Evolutionary conservation across 192 early-diverging fungal genomes (phyloP).

Genomic region (Coemansia javaensis): DNA sequence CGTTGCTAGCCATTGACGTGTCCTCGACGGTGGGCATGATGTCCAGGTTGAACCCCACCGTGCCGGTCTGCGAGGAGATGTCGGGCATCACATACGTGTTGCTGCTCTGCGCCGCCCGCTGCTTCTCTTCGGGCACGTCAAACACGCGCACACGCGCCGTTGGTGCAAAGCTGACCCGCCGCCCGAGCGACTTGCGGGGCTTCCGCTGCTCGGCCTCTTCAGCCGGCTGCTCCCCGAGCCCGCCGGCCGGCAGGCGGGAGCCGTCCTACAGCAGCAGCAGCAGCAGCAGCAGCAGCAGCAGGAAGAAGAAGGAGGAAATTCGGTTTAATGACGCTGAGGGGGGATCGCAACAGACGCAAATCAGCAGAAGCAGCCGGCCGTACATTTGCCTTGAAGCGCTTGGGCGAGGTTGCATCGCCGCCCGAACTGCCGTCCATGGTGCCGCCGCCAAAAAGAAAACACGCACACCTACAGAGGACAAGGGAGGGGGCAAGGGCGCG

Average conservation of each 20-base stretch:
- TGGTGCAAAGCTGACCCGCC: slow-evolving; percentile 49
- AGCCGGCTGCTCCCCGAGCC: slow-evolving; percentile 14
- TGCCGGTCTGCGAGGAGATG: slow-evolving; percentile 45
- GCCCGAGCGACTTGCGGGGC: slow-evolving; percentile 43
- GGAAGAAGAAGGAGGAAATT: too few relatives aligned
- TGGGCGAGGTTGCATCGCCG: slow-evolving; percentile 12
- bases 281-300: neutral
- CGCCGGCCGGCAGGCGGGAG: slow-evolving; percentile 20
- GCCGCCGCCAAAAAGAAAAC: too few relatives aligned
- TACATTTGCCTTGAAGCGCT: slow-evolving; percentile 29
- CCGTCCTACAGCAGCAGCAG: slow-evolving; percentile 9
- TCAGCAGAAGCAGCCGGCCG: too few relatives aligned
- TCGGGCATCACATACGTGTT: slow-evolving; percentile 42
- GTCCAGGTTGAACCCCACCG: slow-evolving; percentile 37
- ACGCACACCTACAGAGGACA: too few relatives aligned
- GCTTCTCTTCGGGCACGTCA: slow-evolving; percentile 44
- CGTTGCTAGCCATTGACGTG: slow-evolving; percentile 46
- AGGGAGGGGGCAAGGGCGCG: too few relatives aligned
- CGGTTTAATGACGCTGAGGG: too few relatives aligned
- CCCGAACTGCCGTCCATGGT: neutral
- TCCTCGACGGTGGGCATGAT: slow-evolving; percentile 34
- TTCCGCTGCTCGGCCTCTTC: slow-evolving; percentile 20
- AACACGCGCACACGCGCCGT: slow-evolving; percentile 51
- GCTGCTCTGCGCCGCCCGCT: slow-evolving; percentile 4
- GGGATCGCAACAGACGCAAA: too few relatives aligned